A percentile compares a stretch with the other conserved stretches of the same genome.
These are phyloP conservation scores for Gentiana dahurica DNA, from an alignment of 257 asterid genomes.

Conservation along the genomic window DNA sequence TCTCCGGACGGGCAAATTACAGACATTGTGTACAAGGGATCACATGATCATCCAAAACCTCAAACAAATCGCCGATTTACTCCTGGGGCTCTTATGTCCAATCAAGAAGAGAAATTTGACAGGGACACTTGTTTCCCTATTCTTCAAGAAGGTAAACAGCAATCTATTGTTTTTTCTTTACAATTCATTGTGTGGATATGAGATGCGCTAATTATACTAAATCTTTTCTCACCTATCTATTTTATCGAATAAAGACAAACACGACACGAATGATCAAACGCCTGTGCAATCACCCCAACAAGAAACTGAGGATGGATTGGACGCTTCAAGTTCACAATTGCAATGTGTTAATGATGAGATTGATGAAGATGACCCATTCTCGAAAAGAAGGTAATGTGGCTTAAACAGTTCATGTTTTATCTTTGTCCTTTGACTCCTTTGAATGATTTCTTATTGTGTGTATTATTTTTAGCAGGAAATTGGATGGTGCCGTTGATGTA, in stretches of 20 bases:
- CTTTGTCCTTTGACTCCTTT: neutral
- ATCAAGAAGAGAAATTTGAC: constrained; percentile 67
- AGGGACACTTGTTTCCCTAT: constrained; percentile 28
- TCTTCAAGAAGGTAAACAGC: constrained; percentile 60
- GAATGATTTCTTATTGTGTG: neutral
- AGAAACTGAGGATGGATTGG: constrained; percentile 51
- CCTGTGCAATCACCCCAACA: constrained; percentile 57
- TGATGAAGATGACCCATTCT: constrained; percentile 64
- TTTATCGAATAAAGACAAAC: constrained; percentile 44
- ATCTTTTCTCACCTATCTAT: constrained; percentile 1
- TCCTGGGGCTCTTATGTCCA: constrained; percentile 59
- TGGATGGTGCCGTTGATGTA: constrained; percentile 64
- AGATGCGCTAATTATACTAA: neutral
- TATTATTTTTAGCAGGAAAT: constrained; percentile 48
- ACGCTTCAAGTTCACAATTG: constrained; percentile 43
- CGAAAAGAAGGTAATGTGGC: constrained; percentile 57
- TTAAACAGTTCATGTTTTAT: constrained; percentile 5
- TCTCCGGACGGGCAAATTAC: constrained; percentile 89
- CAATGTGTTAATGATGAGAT: constrained; percentile 48
- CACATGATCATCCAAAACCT: constrained; percentile 96
- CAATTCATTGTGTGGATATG: neutral
- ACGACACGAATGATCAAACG: constrained; percentile 30
- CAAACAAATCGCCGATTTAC: constrained; percentile 72
- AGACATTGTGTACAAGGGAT: constrained; percentile 88
- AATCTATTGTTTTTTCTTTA: neutral